Percentiles rank a stretch among this genome's conserved stretches.
Conservation (phyloP, 805 yeast genomes). For the Clavispora vitiphila region DNA sequence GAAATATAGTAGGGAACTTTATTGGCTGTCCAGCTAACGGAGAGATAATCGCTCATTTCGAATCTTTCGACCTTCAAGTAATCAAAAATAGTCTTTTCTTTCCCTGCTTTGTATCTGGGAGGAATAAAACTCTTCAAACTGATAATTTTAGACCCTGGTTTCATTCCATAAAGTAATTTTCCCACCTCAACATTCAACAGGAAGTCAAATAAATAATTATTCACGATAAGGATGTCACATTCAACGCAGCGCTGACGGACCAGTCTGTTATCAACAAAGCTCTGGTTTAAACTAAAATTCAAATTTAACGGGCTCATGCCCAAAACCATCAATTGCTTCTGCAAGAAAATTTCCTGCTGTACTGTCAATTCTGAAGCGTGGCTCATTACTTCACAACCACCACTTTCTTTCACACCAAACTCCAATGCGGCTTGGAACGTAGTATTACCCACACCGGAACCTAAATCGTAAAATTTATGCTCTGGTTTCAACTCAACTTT, state of each 20-base stretch:
- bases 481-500: constrained; percentile 54
- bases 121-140: constrained; percentile 77
- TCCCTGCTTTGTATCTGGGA: constrained; percentile 62
- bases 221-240: constrained; percentile 71
- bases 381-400: constrained; percentile 88
- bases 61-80: constrained; percentile 56
- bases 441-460: constrained; percentile 94
- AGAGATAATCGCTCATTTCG: constrained; percentile 57
- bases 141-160: constrained; percentile 72
- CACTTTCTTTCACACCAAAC: constrained; percentile 68
- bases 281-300: constrained; percentile 56
- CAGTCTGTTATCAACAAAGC: constrained; percentile 63
- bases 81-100: constrained; percentile 53
- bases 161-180: constrained; percentile 54
- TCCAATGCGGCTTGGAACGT: constrained; percentile 85
- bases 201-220: constrained; percentile 82
- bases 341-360: constrained; percentile 54
- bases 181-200: constrained; percentile 65
- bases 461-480: constrained; percentile 76
- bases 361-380: constrained; percentile 69
- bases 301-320: constrained; percentile 60
- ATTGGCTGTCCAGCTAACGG: constrained; percentile 89
- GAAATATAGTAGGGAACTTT: constrained; percentile 77
- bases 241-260: constrained; percentile 50
- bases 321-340: constrained; percentile 51